Conservation (phyloP, 345 rosid genomes). For the Barbarea vulgaris region DNA sequence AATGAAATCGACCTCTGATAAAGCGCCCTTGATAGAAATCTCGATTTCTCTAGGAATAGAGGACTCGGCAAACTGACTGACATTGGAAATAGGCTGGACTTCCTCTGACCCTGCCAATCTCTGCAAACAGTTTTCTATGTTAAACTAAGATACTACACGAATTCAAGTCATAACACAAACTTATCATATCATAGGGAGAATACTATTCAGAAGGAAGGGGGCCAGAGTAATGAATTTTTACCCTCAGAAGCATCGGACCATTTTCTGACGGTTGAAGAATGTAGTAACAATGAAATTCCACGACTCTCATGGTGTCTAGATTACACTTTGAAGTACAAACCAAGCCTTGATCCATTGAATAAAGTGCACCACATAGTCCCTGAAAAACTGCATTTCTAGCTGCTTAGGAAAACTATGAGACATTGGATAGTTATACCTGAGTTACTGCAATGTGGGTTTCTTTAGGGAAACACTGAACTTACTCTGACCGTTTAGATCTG, state of each 20-base stretch:
- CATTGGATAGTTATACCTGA: neutral
- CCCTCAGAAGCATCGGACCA: conserved; percentile 96
- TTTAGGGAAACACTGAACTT: conserved; percentile 33
- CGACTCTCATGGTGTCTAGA: conserved; percentile 58
- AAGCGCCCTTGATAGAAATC: conserved; percentile 55
- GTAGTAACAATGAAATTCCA: conserved; percentile 68
- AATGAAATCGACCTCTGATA: conserved; percentile 53
- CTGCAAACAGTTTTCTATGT: conserved; percentile 51
- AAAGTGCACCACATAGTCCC: conserved; percentile 72
- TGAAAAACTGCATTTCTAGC: conserved; percentile 61
- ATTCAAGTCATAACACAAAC: neutral
- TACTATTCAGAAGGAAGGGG: neutral
- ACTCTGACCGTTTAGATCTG: conserved; percentile 76
- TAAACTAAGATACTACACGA: conserved; percentile 29
- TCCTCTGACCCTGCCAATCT: conserved; percentile 83
- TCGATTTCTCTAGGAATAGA: conserved; percentile 59
- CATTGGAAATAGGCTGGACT: conserved; percentile 56
- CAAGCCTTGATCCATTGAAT: conserved; percentile 79
- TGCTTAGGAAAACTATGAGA: conserved; percentile 22
- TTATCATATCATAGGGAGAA: neutral
- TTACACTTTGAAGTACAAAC: conserved; percentile 72
- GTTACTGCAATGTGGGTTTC: neutral
- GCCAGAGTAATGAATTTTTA: too few species aligned
- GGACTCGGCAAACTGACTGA: conserved; percentile 48
- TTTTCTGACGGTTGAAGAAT: conserved; percentile 84